Evolutionary conservation across 305 asterid species (phyloP).

Genomic region (Fraxinus angustifolia): DNA sequence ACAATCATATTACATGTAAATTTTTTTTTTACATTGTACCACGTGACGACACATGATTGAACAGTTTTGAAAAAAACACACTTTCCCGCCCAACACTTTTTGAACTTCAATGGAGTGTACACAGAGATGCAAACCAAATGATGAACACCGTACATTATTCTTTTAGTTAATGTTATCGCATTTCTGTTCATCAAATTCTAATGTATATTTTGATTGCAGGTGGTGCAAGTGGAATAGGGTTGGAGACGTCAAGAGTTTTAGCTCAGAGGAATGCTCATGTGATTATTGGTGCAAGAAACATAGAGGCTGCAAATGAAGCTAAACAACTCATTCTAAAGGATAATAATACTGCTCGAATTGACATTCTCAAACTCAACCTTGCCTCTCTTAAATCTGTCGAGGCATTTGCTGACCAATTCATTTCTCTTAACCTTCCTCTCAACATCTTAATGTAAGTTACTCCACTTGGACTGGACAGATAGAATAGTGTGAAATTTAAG

Average conservation of each 20-base stretch:
- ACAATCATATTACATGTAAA: no score
- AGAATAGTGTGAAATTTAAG: neutral
- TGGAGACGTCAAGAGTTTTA: conserved; percentile 75
- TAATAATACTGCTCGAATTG: conserved; percentile 44
- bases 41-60: no score
- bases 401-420: conserved; percentile 56
- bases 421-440: conserved; percentile 66
- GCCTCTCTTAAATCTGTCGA: conserved; percentile 56
- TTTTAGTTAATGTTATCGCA: neutral
- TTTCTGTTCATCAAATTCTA: neutral
- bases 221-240: conserved; percentile 87
- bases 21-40: no score
- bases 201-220: conserved; percentile 41
- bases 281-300: conserved; percentile 68
- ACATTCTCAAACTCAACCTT: conserved; percentile 63
- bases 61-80: no score
- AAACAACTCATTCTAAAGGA: conserved; percentile 43
- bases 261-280: conserved; percentile 66
- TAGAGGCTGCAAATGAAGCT: conserved; percentile 66
- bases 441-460: conserved; percentile 63
- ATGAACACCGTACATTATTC: no score
- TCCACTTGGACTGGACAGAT: neutral
- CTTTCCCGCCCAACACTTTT: no score
- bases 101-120: no score
- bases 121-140: no score